phyloP scores from a whole-genome alignment of 2,329 filamentous ascomycete species.

The Emergomyces orientalis region DNA sequence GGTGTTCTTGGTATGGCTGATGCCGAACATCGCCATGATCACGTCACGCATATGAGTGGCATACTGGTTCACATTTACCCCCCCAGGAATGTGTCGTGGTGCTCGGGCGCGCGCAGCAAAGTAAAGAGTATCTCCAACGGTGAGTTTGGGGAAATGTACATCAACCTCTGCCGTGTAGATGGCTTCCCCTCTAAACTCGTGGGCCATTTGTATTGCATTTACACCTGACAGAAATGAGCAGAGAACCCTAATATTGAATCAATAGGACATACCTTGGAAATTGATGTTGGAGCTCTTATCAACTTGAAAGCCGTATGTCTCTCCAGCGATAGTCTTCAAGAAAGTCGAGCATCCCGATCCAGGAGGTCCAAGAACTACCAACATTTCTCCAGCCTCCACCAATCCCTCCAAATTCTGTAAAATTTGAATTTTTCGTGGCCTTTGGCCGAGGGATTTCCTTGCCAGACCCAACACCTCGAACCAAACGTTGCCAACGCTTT shows the following conservation, averaged over 20 bases:
- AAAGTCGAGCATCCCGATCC: slow-evolving; percentile 64
- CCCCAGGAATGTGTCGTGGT: slow-evolving; percentile 57
- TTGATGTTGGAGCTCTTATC: slow-evolving; percentile 64
- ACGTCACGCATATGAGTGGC: slow-evolving; percentile 37
- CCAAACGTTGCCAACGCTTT: slow-evolving; percentile 34
- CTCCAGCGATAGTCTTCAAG: slow-evolving; percentile 72
- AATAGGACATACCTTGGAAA: slow-evolving; percentile 49
- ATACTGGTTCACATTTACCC: slow-evolving; percentile 35
- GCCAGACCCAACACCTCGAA: slow-evolving; percentile 25
- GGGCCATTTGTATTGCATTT: slow-evolving; percentile 18
- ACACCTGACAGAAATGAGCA: neutral
- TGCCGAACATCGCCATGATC: slow-evolving; percentile 43
- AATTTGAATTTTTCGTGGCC: slow-evolving; percentile 46
- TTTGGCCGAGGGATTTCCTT: slow-evolving; percentile 14
- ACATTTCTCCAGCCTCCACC: slow-evolving; percentile 48
- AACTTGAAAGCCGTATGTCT: slow-evolving; percentile 69
- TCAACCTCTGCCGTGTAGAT: slow-evolving; percentile 84
- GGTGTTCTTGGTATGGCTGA: slow-evolving; percentile 75
- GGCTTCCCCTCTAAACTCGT: slow-evolving; percentile 67
- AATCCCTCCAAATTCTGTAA: slow-evolving; percentile 55
- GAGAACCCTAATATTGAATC: neutral
- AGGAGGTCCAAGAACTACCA: slow-evolving; percentile 46
- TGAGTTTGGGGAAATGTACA: slow-evolving; percentile 72
- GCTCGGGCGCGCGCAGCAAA: slow-evolving; percentile 81
- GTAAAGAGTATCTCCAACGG: slow-evolving; percentile 74